phyloP scores from a whole-genome alignment of 306 rosid species.

The Biancaea sappan region DNA sequence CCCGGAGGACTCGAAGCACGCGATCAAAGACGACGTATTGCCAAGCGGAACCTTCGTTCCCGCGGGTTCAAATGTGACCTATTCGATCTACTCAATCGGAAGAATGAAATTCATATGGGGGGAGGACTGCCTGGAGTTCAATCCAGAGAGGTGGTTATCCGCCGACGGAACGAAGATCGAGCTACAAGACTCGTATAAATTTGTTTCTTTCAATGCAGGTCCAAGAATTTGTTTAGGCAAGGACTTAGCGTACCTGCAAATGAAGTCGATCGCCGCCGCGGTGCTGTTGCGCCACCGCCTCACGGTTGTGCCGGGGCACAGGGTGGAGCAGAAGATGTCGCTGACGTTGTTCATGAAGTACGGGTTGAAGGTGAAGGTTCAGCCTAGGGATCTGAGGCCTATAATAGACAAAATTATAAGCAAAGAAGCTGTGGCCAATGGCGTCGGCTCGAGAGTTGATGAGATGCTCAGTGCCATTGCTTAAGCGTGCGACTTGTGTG shows the following conservation, averaged over 20 bases:
- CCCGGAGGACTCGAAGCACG: conserved; percentile 86
- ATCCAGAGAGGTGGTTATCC: conserved; percentile 83
- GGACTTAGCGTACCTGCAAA: conserved; percentile 86
- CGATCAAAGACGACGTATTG: conserved; percentile 62
- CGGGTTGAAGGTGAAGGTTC: conserved; percentile 70
- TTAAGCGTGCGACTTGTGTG: not conserved
- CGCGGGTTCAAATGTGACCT: conserved; percentile 63
- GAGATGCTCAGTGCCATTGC: conserved; percentile 35
- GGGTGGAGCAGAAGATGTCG: conserved; percentile 94
- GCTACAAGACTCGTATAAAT: conserved; percentile 61
- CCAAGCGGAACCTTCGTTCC: conserved; percentile 73
- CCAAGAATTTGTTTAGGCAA: conserved; percentile 89
- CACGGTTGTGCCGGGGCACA: conserved; percentile 57
- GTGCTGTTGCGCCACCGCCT: conserved; percentile 75
- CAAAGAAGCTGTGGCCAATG: not conserved
- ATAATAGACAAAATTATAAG: conserved; percentile 49
- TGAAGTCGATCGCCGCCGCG: conserved; percentile 86
- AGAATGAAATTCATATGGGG: conserved; percentile 94
- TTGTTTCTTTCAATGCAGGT: conserved; percentile 82
- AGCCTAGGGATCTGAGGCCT: conserved; percentile 59
- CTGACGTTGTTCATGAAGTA: conserved; percentile 92
- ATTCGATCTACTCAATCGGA: conserved; percentile 74
- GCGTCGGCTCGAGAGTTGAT: conserved; percentile 9
- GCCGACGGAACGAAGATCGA: conserved; percentile 52
- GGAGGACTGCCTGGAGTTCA: conserved; percentile 81